phyloP scores from a whole-genome alignment of 1,284 basidiomycete species.

The Hortiboletus rubellus region DNA sequence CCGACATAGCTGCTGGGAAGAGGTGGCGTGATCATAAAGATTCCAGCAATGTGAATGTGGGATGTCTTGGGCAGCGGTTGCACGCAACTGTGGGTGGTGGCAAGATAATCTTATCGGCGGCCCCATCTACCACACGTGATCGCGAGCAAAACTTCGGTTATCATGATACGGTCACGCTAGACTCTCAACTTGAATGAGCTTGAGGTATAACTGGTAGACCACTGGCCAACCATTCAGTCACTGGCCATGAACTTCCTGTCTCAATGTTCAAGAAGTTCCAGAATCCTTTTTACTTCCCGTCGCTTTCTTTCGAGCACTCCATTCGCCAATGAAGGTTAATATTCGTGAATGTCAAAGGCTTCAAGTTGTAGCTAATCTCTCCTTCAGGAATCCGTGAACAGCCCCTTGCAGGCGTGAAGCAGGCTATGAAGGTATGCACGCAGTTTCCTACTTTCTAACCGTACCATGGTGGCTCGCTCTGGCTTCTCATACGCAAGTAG shows the following conservation, averaged over 20 bases:
- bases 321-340: slow-evolving; percentile 27
- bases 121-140: slow-evolving; percentile 31
- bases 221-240: not conserved
- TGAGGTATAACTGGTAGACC: not conserved
- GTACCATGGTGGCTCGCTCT: not conserved
- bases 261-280: slow-evolving; percentile 14
- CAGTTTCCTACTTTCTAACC: not conserved
- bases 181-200: too few relatives aligned
- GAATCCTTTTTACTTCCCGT: not conserved
- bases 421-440: slow-evolving; percentile 61
- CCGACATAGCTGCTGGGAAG: slow-evolving; percentile 50
- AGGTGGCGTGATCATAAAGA: slow-evolving; percentile 24
- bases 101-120: slow-evolving; percentile 17
- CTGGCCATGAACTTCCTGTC: slow-evolving; percentile 18
- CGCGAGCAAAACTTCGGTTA: not conserved
- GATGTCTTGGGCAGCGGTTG: not conserved
- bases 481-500: slow-evolving; percentile 35
- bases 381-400: slow-evolving; percentile 46
- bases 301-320: slow-evolving; percentile 17
- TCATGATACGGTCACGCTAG: too few relatives aligned
- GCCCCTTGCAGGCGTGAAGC: slow-evolving; percentile 49
- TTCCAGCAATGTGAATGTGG: not conserved
- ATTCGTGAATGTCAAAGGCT: not conserved
- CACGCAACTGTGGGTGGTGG: too few relatives aligned
- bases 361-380: not conserved